These are phyloP conservation scores for Citrus hindsii DNA, from an alignment of 345 rosid genomes.

Conservation along the genomic window DNA sequence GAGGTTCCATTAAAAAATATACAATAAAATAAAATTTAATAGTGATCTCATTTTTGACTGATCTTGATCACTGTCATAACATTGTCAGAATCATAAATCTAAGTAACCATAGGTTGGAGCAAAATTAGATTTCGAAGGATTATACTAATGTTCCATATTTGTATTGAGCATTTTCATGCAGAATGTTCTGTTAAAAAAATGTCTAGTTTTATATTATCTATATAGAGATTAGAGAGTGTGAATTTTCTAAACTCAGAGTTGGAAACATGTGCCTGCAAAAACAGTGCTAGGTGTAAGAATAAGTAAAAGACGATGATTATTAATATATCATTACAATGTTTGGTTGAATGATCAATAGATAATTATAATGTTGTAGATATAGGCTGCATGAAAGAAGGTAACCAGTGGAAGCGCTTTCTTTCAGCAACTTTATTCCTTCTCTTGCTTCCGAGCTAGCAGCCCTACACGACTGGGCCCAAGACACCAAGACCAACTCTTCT, in stretches of 20 bases:
- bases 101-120: constrained; percentile 17
- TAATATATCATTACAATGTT: constrained; percentile 58
- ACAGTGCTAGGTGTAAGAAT: constrained; percentile 35
- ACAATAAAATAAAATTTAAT: background rate
- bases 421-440: constrained; percentile 33
- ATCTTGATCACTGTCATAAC: constrained; percentile 9
- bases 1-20: constrained; percentile 27
- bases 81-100: constrained; percentile 18
- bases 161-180: constrained; percentile 27
- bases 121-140: background rate
- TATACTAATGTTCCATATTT: background rate
- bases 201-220: background rate
- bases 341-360: constrained; percentile 43
- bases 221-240: background rate
- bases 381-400: constrained; percentile 39
- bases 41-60: background rate
- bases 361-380: constrained; percentile 34
- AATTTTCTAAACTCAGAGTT: constrained; percentile 14
- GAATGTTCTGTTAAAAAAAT: background rate
- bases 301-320: constrained; percentile 50
- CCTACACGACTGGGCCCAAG: constrained; percentile 39
- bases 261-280: constrained; percentile 51
- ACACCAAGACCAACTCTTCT: background rate
- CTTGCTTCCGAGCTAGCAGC: constrained; percentile 17
- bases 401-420: constrained; percentile 35